phyloP scores from a whole-genome alignment of 2,329 filamentous ascomycete species.

The Tetracladium maxilliforme region DNA sequence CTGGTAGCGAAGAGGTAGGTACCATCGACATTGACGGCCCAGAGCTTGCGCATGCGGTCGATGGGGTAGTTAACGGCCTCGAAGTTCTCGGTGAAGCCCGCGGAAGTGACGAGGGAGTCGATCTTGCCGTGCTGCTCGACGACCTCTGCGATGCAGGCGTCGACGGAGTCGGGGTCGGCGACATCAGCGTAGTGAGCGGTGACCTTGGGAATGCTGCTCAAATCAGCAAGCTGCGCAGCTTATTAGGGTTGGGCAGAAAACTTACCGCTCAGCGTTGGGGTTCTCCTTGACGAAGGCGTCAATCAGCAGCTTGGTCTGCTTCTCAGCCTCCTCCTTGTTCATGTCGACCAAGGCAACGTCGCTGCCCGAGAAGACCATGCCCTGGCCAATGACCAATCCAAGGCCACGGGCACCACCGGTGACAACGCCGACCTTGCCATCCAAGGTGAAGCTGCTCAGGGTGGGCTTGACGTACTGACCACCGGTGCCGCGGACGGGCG shows the following conservation, averaged over 20 bases:
- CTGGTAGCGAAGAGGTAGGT: conserved; percentile 79
- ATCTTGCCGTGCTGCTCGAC: conserved; percentile 63
- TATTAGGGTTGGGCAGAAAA: conserved; percentile 2
- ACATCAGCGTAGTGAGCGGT: conserved; percentile 89
- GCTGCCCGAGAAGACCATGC: conserved; percentile 74
- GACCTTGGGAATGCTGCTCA: conserved; percentile 54
- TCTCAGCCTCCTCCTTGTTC: conserved; percentile 77
- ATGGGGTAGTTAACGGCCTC: conserved; percentile 83
- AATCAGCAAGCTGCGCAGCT: conserved; percentile 3
- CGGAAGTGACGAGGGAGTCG: conserved; percentile 88
- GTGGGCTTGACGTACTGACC: conserved; percentile 76
- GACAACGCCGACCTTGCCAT: conserved; percentile 70
- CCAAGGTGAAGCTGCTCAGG: conserved; percentile 72
- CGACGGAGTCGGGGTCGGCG: conserved; percentile 64
- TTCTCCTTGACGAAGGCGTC: conserved; percentile 68
- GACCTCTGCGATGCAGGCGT: conserved; percentile 55
- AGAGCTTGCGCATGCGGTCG: conserved; percentile 84
- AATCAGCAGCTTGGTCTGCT: conserved; percentile 60
- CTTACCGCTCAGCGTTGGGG: conserved; percentile 54
- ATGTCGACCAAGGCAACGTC: conserved; percentile 87
- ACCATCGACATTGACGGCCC: conserved; percentile 86
- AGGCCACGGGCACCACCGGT: conserved; percentile 84
- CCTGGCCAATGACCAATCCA: conserved; percentile 86
- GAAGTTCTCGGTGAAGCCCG: conserved; percentile 92
- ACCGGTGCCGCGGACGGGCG: conserved; percentile 60